A percentile compares a stretch with the other conserved stretches of the same genome.
Evolutionary conservation across 139 green algal genomes (phyloP).

Genomic region (Micromonas pusilla): DNA sequence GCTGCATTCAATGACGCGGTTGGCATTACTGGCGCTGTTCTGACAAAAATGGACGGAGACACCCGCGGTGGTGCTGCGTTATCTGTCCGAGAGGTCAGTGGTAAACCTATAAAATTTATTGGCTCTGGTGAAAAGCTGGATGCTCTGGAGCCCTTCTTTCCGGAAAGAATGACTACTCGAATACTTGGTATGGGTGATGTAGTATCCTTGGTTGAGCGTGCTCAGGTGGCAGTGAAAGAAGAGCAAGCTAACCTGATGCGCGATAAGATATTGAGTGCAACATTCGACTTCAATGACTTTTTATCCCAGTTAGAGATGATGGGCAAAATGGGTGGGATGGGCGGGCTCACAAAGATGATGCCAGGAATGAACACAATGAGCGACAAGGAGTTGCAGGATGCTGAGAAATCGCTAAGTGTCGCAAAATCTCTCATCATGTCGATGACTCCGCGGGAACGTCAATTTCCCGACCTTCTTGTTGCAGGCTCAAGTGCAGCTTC

Average conservation of each 20-base stretch:
- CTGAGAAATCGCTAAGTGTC: slow-evolving; percentile 28
- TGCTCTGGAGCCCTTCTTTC: slow-evolving; percentile 94
- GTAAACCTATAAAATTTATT: slow-evolving; percentile 97
- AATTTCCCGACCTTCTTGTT: slow-evolving; percentile 11
- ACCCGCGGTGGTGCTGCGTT: slow-evolving; percentile 87
- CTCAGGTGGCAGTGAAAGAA: slow-evolving; percentile 66
- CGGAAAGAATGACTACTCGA: slow-evolving; percentile 84
- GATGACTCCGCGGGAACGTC: neutral
- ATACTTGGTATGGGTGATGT: slow-evolving; percentile 98
- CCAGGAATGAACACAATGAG: slow-evolving; percentile 63
- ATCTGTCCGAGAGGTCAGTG: slow-evolving; percentile 77
- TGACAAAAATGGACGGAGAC: slow-evolving; percentile 98
- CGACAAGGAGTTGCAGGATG: slow-evolving; percentile 57
- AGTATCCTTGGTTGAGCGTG: slow-evolving; percentile 91
- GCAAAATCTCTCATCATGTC: slow-evolving; percentile 17
- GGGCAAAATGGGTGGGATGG: slow-evolving; percentile 82
- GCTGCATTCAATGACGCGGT: slow-evolving; percentile 79
- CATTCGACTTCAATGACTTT: slow-evolving; percentile 99
- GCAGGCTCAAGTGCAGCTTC: neutral
- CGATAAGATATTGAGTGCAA: slow-evolving; percentile 72
- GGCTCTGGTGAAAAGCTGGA: slow-evolving; percentile 94
- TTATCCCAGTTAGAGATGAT: slow-evolving; percentile 89
- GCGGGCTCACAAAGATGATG: slow-evolving; percentile 85
- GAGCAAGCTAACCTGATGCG: slow-evolving; percentile 46
- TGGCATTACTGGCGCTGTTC: slow-evolving; percentile 70